Base-by-base conservation (phyloP, 768 basidiomycete genomes). In the Pleurotus salmoneostramineus region DNA sequence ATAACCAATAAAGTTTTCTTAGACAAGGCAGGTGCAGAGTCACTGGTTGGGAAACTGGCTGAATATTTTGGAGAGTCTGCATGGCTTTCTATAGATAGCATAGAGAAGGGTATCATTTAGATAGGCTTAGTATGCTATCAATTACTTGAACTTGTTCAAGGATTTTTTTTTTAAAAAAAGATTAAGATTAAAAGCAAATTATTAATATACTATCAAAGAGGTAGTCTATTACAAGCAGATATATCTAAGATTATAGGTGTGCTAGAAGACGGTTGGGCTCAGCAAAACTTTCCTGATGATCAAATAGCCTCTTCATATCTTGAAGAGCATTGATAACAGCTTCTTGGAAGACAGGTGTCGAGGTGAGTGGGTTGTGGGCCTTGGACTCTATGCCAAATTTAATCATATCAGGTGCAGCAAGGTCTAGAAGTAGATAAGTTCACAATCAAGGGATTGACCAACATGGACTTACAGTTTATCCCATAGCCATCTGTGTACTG, bases 371-470 rank as follows among this genome's bases (percentile, higher is more conserved):
- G 60, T 78, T 84, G 4, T 89, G 88, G 59, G 78, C 73, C 69
- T 98, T 98, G 46, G 89, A 92, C 69, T 98, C 96, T 67, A 97
- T 85, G 2, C 96, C 95, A 72, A 97, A 95, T 71, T 94, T 95
- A 66, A 98, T 77, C 58, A 85, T 76, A 44, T 86, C 73, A 11
- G 87, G 83, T 11, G 87, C 92, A 57, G 90, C 82, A 58, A 96
- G 81, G 70, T 97, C 95, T 96, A 31, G 21, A 33, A 43, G 10
- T 21, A 31, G 56, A 42, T 15, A 17, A 50, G 32, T 46, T 8
- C 52, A 31, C 21, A 12, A 40, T 35, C 34, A 10, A 33, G 17
- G 2, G 42, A 6, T 48, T 49, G 52, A 11, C 12, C 32, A 60
- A 17, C 48, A 31, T 3, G 42, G 17, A 78, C 89, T 65, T 67